Percentiles rank a stretch among this genome's conserved stretches.
Evolutionary conservation across 352 stramenopile genomes (phyloP).

Genomic region (Plasmopara muralis): DNA sequence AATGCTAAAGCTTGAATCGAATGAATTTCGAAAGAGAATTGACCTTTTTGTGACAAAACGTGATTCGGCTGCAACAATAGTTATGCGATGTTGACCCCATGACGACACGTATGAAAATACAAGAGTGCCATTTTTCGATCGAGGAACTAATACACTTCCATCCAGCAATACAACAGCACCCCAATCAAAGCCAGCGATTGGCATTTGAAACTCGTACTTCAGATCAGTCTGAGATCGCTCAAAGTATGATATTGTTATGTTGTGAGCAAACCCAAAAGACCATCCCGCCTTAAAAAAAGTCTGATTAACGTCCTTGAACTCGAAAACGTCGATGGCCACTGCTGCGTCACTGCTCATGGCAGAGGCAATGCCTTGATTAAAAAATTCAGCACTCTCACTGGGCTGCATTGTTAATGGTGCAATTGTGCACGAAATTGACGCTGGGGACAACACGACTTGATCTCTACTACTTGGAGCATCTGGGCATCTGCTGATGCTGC

Average conservation of each 20-base stretch:
- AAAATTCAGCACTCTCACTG: conserved; percentile 8
- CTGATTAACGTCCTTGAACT: conserved; percentile 35
- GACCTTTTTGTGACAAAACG: conserved; percentile 29
- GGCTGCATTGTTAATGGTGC: conserved; percentile 22
- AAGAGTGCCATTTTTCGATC: conserved; percentile 22
- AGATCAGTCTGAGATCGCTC: conserved; percentile 22
- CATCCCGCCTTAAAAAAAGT: conserved; percentile 21
- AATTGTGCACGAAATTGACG: conserved; percentile 31
- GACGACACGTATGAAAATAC: conserved; percentile 37
- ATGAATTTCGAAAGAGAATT: conserved; percentile 37
- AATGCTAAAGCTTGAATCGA: conserved; percentile 14
- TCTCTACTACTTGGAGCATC: conserved; percentile 13
- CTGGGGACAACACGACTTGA: conserved; percentile 26
- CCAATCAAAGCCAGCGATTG: conserved; percentile 44
- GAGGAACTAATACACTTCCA: conserved; percentile 18
- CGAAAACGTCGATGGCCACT: conserved; percentile 32
- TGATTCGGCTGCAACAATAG: conserved; percentile 40
- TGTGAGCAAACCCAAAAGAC: conserved; percentile 35
- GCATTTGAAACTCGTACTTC: conserved; percentile 46
- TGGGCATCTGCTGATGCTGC: conserved; percentile 43
- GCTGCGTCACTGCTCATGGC: conserved; percentile 1
- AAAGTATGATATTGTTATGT: conserved; percentile 50
- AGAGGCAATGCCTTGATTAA: conserved; percentile 9
- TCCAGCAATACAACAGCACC: conserved; percentile 32
- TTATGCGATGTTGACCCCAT: conserved; percentile 30